phyloP scores from a whole-genome alignment of 345 rosid species.

The Gossypium australe region DNA sequence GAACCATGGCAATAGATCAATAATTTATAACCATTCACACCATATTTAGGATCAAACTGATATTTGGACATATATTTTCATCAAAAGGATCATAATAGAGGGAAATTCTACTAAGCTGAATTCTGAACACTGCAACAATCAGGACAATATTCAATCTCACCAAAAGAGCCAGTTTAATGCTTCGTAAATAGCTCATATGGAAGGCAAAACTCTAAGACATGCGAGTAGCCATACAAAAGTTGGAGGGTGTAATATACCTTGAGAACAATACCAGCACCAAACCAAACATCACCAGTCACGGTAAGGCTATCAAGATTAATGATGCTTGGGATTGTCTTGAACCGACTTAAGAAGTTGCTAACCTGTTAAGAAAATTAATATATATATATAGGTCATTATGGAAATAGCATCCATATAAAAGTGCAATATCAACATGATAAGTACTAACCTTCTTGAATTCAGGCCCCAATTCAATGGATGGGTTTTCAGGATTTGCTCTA shows the following conservation, averaged over 20 bases:
- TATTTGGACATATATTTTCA: too few species aligned
- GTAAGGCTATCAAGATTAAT: constrained; percentile 82
- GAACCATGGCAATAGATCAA: too few species aligned
- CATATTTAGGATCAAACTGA: too few species aligned
- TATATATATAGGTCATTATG: not conserved
- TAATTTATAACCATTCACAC: too few species aligned
- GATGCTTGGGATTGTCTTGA: constrained; percentile 89
- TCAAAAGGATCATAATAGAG: not conserved
- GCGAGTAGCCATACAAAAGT: too few species aligned
- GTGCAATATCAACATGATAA: not conserved
- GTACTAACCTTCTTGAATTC: constrained; percentile 84
- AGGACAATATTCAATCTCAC: not conserved
- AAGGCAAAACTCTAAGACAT: too few species aligned
- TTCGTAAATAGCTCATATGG: too few species aligned
- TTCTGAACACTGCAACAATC: not conserved
- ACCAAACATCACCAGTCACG: constrained; percentile 92
- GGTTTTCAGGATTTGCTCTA: constrained; percentile 76
- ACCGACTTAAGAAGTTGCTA: constrained; percentile 70
- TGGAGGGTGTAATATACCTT: constrained; percentile 46
- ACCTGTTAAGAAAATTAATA: constrained; percentile 42
- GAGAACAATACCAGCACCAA: constrained; percentile 63
- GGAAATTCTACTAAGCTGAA: too few species aligned
- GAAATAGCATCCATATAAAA: not conserved
- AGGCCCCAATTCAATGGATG: constrained; percentile 85
- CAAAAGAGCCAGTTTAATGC: too few species aligned